Conservation (phyloP, 2,329 filamentous ascomycete species). For the Cytospora piceae region DNA sequence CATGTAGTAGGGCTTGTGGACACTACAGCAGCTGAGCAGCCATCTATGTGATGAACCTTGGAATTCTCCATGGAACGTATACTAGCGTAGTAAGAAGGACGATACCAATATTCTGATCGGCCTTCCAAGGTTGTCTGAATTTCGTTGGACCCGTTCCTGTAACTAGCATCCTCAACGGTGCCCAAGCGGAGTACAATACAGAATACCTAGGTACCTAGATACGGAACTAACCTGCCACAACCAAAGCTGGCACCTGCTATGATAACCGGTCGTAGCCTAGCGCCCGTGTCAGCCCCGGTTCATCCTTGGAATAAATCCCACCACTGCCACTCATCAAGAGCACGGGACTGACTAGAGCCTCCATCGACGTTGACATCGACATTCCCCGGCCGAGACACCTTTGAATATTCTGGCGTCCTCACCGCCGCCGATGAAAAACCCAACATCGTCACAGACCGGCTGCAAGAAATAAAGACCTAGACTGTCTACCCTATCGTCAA, state of each 20-base stretch:
- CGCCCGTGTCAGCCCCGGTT: not conserved
- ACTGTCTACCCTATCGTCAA: not conserved
- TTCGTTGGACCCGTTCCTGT: not conserved
- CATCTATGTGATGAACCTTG: no score
- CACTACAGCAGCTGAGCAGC: no score
- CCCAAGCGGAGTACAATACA: conserved; percentile 27
- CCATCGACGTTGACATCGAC: not conserved
- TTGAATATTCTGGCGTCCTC: not conserved
- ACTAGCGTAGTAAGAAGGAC: not conserved
- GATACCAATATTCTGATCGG: not conserved
- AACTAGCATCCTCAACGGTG: conserved; percentile 14
- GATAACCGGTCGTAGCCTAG: not conserved
- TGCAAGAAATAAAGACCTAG: not conserved
- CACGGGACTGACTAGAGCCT: not conserved
- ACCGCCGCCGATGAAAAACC: not conserved
- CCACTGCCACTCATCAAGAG: not conserved
- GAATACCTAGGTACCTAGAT: no score
- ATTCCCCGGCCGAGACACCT: not conserved
- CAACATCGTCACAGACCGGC: not conserved
- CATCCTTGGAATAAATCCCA: not conserved
- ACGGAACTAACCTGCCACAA: not conserved
- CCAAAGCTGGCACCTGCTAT: conserved; percentile 2
- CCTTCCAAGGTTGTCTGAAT: not conserved
- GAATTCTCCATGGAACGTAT: no score
- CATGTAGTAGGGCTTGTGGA: no score